These are phyloP conservation scores for Vitis cinerea DNA, from an alignment of 164 flowering plant species.

Conservation along the genomic window DNA sequence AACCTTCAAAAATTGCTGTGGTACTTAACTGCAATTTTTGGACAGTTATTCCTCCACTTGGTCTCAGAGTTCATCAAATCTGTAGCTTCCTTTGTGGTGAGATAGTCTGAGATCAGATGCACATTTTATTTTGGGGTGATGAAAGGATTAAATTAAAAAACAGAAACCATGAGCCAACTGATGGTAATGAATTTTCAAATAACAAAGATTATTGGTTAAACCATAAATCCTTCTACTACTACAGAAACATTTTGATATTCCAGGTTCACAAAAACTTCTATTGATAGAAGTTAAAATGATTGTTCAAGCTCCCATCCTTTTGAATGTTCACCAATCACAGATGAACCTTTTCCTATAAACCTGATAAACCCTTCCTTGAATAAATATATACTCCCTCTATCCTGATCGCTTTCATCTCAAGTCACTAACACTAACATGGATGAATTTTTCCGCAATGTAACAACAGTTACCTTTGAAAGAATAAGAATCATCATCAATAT, in stretches of 20 bases:
- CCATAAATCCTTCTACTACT: not conserved
- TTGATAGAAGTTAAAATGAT: too few species aligned
- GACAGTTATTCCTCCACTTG: conserved; percentile 55
- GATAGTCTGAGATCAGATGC: not conserved
- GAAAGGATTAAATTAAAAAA: not conserved
- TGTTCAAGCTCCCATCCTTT: not conserved
- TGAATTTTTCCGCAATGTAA: not conserved
- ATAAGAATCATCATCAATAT: conserved; percentile 4
- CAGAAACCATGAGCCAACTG: too few species aligned
- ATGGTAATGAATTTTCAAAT: too few species aligned
- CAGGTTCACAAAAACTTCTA: too few species aligned
- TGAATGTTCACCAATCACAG: not conserved
- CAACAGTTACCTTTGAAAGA: conserved; percentile 30
- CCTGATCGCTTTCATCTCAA: not conserved
- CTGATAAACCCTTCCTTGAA: not conserved
- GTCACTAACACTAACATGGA: not conserved
- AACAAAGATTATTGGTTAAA: too few species aligned
- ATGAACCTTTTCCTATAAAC: not conserved
- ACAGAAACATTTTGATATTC: not conserved
- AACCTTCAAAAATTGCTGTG: conserved; percentile 10
- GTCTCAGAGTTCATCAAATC: conserved; percentile 23
- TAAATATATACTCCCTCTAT: not conserved
- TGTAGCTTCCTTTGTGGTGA: conserved; percentile 21
- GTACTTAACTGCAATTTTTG: conserved; percentile 37
- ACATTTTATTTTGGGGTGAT: not conserved